Evolutionary conservation across 495 filamentous ascomycete genomes (phyloP), one percentile per base, ranked within the genome.

Genomic region (Lasiosphaeria hispida): DNA sequence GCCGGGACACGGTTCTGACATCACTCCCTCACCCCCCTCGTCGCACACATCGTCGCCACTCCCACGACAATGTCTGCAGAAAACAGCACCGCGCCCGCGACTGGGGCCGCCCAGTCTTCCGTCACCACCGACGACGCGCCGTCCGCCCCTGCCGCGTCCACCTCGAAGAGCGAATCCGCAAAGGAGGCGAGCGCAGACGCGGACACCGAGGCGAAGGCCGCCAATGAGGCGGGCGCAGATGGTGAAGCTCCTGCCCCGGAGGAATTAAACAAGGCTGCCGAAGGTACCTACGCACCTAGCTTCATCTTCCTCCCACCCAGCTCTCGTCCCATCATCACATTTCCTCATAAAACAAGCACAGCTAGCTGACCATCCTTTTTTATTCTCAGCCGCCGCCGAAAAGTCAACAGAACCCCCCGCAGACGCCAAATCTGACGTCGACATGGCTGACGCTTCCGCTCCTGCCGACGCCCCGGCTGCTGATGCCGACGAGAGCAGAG

Each of bases 361-460:
- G 10, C 5, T 54, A 48, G 60, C 67, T 70, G 49, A 70, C 59
- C 34, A 45, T 60, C 37, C 15, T 34, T 38, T 38, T 33, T 53
- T 49, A 18, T 37, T 19, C 55, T 10, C 43, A 43, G 35, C 45
- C 66, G 55, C 64, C 10, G 13, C 63, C 41, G 64, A 66, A 36
- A 64, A 69, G 48, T 48, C 62, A 17, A 35, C 69, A 48, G 69
- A 69, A 18, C 52, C 69, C 48, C 17, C 63, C 47, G 55, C 61
- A 9, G 57, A 72, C 38, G 23, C 23, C 23, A 66, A 67, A n/a
- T 41, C 65, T 17, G 73, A 76, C 61, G 66, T 68, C 47, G 73
- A 75, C 49, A 73, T 70, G 67, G 64, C 65, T 7, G 72, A 77
- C 58, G 64, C 63, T 41, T 60, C 63, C 30, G 47, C 61, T 4